These are phyloP conservation scores for Aspergillus tubingensis DNA, from an alignment of 2,329 filamentous ascomycete species.

Conservation along the genomic window DNA sequence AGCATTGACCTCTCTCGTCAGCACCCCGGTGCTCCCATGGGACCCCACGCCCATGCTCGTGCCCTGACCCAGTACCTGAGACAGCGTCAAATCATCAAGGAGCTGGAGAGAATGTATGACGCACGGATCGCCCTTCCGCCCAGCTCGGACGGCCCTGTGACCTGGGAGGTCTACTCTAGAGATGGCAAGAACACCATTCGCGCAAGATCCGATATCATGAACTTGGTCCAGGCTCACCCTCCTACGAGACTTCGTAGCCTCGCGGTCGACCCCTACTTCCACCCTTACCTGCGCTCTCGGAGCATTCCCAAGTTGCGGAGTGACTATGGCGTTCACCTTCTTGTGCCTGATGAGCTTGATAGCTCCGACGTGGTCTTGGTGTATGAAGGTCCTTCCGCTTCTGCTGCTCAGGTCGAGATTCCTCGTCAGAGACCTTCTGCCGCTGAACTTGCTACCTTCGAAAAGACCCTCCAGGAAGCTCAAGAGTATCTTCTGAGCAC, in stretches of 20 bases:
- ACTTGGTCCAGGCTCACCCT: constrained; percentile 51
- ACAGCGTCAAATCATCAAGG: constrained; percentile 76
- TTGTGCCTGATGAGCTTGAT: constrained; percentile 50
- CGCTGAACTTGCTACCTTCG: constrained; percentile 58
- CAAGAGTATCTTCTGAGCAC: constrained; percentile 57
- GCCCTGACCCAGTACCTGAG: constrained; percentile 86
- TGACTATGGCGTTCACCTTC: constrained; percentile 50
- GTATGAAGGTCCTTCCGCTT: constrained; percentile 49
- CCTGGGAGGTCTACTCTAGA: constrained; percentile 85
- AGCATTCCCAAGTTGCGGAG: constrained; percentile 41
- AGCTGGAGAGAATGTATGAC: constrained; percentile 76
- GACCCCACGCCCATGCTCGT: constrained; percentile 75
- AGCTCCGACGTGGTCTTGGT: constrained; percentile 51
- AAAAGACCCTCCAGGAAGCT: constrained; percentile 60
- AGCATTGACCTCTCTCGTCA: constrained; percentile 80
- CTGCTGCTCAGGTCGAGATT: constrained; percentile 54
- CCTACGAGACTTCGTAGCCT: constrained; percentile 48
- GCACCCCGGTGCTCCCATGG: constrained; percentile 71
- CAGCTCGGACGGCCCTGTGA: constrained; percentile 64
- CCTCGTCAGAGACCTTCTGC: constrained; percentile 58
- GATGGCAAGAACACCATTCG: constrained; percentile 73
- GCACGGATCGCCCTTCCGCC: constrained; percentile 85
- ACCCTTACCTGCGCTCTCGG: constrained; percentile 48
- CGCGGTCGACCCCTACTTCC: constrained; percentile 53
- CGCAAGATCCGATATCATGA: constrained; percentile 52